These are phyloP conservation scores for Mycena vulgaris DNA, from an alignment of 768 basidiomycete species.

Conservation along the genomic window DNA sequence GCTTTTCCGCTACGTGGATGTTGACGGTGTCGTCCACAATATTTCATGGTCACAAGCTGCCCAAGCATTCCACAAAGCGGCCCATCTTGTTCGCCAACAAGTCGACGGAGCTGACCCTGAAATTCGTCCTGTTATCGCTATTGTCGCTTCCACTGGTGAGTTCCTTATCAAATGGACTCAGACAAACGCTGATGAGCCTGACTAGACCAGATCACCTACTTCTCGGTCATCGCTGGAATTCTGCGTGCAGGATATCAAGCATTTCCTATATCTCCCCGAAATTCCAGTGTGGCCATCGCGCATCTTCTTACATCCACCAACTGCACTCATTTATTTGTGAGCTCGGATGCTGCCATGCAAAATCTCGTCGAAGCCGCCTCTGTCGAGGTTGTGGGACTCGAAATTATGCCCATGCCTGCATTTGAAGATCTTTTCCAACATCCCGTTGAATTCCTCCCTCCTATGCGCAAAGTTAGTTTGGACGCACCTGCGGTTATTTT, in stretches of 20 bases:
- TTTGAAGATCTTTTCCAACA: conserved; percentile 33
- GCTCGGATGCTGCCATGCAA: conserved; percentile 39
- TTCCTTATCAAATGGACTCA: neutral
- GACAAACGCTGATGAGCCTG: neutral
- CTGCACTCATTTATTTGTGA: conserved; percentile 43
- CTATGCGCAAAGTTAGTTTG: conserved; percentile 6
- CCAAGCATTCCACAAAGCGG: conserved; percentile 42
- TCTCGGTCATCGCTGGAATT: conserved; percentile 41
- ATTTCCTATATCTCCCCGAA: conserved; percentile 46
- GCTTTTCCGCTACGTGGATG: conserved; percentile 41
- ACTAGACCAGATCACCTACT: conserved; percentile 52
- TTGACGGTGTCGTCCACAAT: conserved; percentile 25
- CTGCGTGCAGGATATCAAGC: conserved; percentile 41
- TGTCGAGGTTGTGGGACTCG: neutral
- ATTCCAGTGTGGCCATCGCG: conserved; percentile 47
- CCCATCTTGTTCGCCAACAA: conserved; percentile 21
- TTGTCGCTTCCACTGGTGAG: conserved; percentile 45
- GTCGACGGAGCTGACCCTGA: neutral
- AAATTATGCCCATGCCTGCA: conserved; percentile 24
- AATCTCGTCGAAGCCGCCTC: conserved; percentile 33
- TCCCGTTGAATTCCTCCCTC: neutral
- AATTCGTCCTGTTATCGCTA: conserved; percentile 41
- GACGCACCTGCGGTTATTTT: conserved; percentile 40
- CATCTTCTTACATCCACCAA: conserved; percentile 49
- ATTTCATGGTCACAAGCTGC: conserved; percentile 44